Evolutionary conservation across 306 rosid species (phyloP).

Genomic region (Dryas drummondii): DNA sequence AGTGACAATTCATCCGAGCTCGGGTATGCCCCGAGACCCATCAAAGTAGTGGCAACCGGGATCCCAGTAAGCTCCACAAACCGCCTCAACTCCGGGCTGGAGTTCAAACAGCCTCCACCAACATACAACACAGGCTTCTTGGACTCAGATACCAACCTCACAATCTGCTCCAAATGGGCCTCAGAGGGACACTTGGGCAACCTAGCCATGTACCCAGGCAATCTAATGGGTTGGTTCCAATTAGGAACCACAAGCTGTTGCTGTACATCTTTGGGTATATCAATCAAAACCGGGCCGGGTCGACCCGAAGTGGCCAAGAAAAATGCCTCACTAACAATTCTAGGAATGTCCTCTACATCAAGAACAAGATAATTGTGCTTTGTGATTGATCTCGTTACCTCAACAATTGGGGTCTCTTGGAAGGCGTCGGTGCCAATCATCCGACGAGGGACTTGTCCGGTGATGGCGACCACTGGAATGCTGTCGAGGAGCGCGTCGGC

Average conservation of each 20-base stretch:
- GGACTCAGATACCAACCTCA: slow-evolving; percentile 54
- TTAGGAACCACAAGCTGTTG: slow-evolving; percentile 80
- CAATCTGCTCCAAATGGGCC: slow-evolving; percentile 53
- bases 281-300: slow-evolving; percentile 84
- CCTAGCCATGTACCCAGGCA: slow-evolving; percentile 62
- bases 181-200: slow-evolving; percentile 51
- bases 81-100: slow-evolving; percentile 59
- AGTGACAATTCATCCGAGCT: slow-evolving; percentile 47
- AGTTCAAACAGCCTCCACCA: slow-evolving; percentile 86
- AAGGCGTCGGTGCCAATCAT: slow-evolving; percentile 97
- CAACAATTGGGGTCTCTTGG: slow-evolving; percentile 89
- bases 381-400: slow-evolving; percentile 83
- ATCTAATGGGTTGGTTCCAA: slow-evolving; percentile 51
- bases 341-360: slow-evolving; percentile 85
- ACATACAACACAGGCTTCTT: slow-evolving; percentile 75
- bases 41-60: slow-evolving; percentile 82
- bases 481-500: slow-evolving; percentile 81
- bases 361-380: slow-evolving; percentile 91
- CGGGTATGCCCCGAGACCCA: slow-evolving; percentile 83
- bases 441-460: slow-evolving; percentile 84
- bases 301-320: slow-evolving; percentile 71
- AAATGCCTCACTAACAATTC: slow-evolving; percentile 69
- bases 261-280: slow-evolving; percentile 81
- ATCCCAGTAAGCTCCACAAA: slow-evolving; percentile 70
- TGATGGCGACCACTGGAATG: slow-evolving; percentile 70